phyloP scores from a whole-genome alignment of 1,139 yeast genomes.

The Blastobotrys arbuscula region DNA sequence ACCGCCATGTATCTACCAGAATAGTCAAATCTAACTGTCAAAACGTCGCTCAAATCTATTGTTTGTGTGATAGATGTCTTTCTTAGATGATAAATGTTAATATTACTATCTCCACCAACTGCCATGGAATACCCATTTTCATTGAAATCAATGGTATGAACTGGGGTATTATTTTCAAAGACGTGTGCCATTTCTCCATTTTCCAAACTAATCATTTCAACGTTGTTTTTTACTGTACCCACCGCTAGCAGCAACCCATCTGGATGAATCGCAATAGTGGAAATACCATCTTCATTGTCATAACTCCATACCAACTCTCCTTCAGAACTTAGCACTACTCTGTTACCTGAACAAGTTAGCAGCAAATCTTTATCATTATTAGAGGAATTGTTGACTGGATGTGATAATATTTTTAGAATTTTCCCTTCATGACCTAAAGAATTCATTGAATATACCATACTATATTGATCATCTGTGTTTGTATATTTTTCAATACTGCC shows the following conservation, averaged over 20 bases:
- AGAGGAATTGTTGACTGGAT: background rate
- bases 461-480: background rate
- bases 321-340: background rate
- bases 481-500: conserved; percentile 22
- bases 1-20: conserved; percentile 34
- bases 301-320: background rate
- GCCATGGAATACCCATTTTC: conserved; percentile 12
- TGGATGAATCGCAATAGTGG: conserved; percentile 44
- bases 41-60: background rate
- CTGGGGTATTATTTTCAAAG: background rate
- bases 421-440: background rate
- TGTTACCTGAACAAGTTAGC: background rate
- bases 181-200: conserved; percentile 6
- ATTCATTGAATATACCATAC: background rate
- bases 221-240: conserved; percentile 39
- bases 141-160: conserved; percentile 3
- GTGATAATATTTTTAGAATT: background rate
- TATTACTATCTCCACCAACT: background rate
- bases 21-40: conserved; percentile 44
- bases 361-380: background rate
- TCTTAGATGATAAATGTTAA: conserved; percentile 7
- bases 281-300: background rate
- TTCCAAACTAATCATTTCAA: conserved; percentile 41
- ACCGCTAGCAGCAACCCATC: conserved; percentile 60
- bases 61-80: background rate